Conservation (phyloP, 2,329 filamentous ascomycete species). For the Colletotrichum plurivorum region DNA sequence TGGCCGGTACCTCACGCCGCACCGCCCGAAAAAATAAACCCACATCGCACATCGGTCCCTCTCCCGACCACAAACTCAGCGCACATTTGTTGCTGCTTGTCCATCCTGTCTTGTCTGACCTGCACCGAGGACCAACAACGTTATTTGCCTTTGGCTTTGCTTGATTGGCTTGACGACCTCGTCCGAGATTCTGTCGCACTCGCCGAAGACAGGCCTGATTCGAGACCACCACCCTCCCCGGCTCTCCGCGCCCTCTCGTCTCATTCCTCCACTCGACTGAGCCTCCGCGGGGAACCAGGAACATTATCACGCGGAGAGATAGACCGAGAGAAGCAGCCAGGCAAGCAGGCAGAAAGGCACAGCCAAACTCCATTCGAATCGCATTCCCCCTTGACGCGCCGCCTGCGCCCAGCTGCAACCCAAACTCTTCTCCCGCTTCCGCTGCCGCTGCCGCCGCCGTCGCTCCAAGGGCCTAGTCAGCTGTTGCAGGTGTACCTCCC, state of each 20-base stretch:
- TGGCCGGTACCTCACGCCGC: too few relatives aligned
- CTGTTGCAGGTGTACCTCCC: not conserved
- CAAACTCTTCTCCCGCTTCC: conserved; percentile 42
- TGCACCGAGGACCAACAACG: not conserved
- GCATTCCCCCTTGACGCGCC: conserved; percentile 15
- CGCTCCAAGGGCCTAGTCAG: conserved; percentile 17
- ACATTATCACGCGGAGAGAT: conserved; percentile 5
- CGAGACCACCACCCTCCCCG: conserved; percentile 16
- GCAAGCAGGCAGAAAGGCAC: too few relatives aligned
- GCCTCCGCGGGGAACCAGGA: conserved; percentile 23
- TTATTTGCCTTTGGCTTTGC: not conserved
- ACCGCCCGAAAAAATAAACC: conserved; percentile 22
- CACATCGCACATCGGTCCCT: conserved; percentile 26
- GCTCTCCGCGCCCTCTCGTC: conserved; percentile 7
- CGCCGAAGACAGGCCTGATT: conserved; percentile 21
- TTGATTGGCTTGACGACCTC: conserved; percentile 7
- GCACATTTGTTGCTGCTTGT: conserved; percentile 20
- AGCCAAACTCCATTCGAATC: too few relatives aligned
- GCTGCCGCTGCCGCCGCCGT: conserved; percentile 44
- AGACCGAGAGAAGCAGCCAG: not conserved
- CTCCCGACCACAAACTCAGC: conserved; percentile 20
- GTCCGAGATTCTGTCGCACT: conserved; percentile 2
- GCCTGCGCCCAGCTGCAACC: conserved; percentile 22
- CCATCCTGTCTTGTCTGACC: not conserved
- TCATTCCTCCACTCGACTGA: not conserved